phyloP scores from a whole-genome alignment of 129 eudicot genomes.

The Calendula officinalis region DNA sequence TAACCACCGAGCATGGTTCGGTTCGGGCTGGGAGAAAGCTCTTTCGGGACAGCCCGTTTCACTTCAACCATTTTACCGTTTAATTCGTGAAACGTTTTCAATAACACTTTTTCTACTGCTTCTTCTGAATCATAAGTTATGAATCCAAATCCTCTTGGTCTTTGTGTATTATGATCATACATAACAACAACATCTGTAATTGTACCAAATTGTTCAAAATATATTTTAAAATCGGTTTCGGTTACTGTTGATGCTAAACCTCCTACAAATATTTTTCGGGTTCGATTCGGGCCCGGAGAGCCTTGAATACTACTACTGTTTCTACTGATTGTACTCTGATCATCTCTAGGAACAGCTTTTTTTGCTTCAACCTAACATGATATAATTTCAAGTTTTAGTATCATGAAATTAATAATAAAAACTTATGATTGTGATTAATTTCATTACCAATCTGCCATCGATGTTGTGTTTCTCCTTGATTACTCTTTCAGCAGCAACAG shows the following conservation, averaged over 20 bases:
- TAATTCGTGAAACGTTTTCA: slow-evolving; percentile 56
- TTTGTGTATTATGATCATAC: slow-evolving; percentile 73
- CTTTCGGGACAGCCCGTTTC: slow-evolving; percentile 71
- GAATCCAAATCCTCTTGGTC: slow-evolving; percentile 79
- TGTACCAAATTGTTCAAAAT: slow-evolving; percentile 67
- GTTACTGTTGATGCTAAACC: slow-evolving; percentile 73
- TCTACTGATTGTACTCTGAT: slow-evolving; percentile 51
- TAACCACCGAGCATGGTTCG: slow-evolving; percentile 46
- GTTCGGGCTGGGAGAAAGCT: slow-evolving; percentile 53
- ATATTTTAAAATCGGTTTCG: slow-evolving; percentile 55
- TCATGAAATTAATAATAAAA: not conserved
- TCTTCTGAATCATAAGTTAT: slow-evolving; percentile 67
- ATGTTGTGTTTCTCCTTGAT: slow-evolving; percentile 63
- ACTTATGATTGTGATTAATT: not conserved
- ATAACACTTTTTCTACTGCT: slow-evolving; percentile 55
- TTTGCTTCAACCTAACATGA: slow-evolving; percentile 59
- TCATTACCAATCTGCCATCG: slow-evolving; percentile 67
- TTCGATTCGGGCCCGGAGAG: slow-evolving; percentile 55
- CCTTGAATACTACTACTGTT: slow-evolving; percentile 62
- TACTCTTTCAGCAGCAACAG: slow-evolving; percentile 60
- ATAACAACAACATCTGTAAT: slow-evolving; percentile 74
- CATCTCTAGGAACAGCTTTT: slow-evolving; percentile 72
- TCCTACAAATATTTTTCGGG: slow-evolving; percentile 65
- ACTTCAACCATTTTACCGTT: slow-evolving; percentile 73
- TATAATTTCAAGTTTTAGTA: not conserved